Percentiles rank a stretch among this genome's conserved stretches.
Evolutionary conservation across 129 eudicot species (phyloP).

Genomic region (Pseudognaphalium luteoalbum): DNA sequence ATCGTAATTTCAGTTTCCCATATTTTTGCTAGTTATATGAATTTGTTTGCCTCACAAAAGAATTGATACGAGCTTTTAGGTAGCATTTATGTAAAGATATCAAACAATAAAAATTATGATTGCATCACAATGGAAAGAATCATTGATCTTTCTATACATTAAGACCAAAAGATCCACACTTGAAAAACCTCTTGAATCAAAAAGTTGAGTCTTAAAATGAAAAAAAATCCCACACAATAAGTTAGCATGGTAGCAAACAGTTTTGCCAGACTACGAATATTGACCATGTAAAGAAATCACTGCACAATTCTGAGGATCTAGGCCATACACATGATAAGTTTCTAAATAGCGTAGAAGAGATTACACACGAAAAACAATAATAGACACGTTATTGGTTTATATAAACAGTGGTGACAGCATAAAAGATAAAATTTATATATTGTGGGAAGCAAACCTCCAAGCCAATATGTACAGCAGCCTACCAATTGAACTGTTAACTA

Average conservation of each 20-base stretch:
- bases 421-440: neutral
- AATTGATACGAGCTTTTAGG: too few relatives aligned
- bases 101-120: too few relatives aligned
- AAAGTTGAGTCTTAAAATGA: too few relatives aligned
- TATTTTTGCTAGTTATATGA: neutral
- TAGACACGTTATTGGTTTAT: neutral
- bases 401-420: neutral
- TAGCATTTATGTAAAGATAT: too few relatives aligned
- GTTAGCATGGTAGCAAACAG: too few relatives aligned
- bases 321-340: neutral
- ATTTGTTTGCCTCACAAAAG: neutral
- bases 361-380: neutral
- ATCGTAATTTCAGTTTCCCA: too few relatives aligned
- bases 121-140: too few relatives aligned
- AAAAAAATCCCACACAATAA: too few relatives aligned
- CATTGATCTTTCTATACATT: too few relatives aligned
- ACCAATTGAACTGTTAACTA: slow-evolving; percentile 24
- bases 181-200: too few relatives aligned
- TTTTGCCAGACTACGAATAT: too few relatives aligned
- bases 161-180: too few relatives aligned
- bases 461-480: slow-evolving; percentile 36
- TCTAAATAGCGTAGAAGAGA: neutral
- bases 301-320: neutral
- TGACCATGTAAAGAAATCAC: neutral
- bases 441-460: slow-evolving; percentile 16